These are phyloP conservation scores for Hymenoscyphus albidus DNA, from an alignment of 2,329 filamentous ascomycete species.

Conservation along the genomic window DNA sequence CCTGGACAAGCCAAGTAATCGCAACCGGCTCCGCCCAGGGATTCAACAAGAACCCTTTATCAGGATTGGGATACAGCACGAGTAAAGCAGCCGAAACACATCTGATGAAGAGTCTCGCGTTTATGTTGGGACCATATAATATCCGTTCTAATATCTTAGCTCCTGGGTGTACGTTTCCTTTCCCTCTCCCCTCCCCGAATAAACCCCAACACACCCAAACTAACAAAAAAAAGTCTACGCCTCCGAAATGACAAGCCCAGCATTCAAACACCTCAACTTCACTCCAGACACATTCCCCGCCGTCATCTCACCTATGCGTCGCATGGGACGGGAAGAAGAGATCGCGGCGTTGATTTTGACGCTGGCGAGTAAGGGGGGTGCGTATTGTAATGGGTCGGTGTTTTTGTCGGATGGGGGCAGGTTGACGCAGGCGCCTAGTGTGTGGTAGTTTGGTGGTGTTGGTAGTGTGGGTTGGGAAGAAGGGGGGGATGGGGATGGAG, in stretches of 20 bases:
- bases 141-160: conserved; percentile 44
- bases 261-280: conserved; percentile 1
- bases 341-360: conserved; percentile 55
- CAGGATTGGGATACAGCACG: conserved; percentile 74
- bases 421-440: conserved; percentile 11
- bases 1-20: conserved; percentile 53
- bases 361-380: conserved; percentile 27
- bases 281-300: not conserved
- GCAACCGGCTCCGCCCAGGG: conserved; percentile 70
- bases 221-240: conserved; percentile 14
- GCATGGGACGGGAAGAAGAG: conserved; percentile 53
- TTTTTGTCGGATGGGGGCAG: conserved; percentile 28
- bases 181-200: not conserved
- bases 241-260: conserved; percentile 14
- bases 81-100: conserved; percentile 72
- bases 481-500: not conserved
- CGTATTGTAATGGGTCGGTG: conserved; percentile 24
- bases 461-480: too few relatives aligned
- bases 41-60: conserved; percentile 67
- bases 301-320: conserved; percentile 7
- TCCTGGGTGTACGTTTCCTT: conserved; percentile 16
- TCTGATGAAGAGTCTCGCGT: conserved; percentile 64
- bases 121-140: conserved; percentile 57
- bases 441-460: conserved; percentile 1
- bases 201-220: not conserved